These are phyloP conservation scores for Trichoderma cornu-damae DNA, from an alignment of 2,329 filamentous ascomycete species.

Conservation along the genomic window DNA sequence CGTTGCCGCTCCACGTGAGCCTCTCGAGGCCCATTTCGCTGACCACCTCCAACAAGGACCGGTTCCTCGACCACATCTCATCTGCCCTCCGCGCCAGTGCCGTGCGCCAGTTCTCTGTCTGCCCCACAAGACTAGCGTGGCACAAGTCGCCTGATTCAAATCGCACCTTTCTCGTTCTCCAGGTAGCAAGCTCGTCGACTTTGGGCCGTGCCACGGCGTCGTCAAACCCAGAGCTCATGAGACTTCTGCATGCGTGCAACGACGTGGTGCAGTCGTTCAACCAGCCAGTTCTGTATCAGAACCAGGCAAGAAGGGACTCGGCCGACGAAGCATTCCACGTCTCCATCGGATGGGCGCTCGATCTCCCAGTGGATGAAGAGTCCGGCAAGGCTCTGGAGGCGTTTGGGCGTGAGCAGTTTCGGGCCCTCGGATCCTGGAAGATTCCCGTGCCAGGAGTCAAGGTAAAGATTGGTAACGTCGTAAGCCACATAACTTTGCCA, in stretches of 20 bases:
- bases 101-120: conserved; percentile 36
- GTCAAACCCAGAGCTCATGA: conserved; percentile 50
- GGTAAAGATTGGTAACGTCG: conserved; percentile 67
- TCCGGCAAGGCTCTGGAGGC: conserved; percentile 26
- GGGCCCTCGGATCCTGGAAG: conserved; percentile 36
- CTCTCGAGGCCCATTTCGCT: conserved; percentile 78
- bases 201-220: conserved; percentile 26
- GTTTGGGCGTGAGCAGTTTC: conserved; percentile 25
- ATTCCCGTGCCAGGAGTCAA: conserved; percentile 61
- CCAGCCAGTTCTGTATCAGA: conserved; percentile 67
- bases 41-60: conserved; percentile 62
- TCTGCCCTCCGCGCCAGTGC: conserved; percentile 33
- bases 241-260: conserved; percentile 65
- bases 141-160: conserved; percentile 51
- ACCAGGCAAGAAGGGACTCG: conserved; percentile 22
- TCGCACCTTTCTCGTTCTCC: conserved; percentile 81
- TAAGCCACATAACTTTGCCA: conserved; percentile 47
- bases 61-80: conserved; percentile 57
- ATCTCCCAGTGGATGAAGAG: conserved; percentile 43
- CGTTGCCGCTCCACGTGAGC: conserved; percentile 82
- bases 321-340: conserved; percentile 64
- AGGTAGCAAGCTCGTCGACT: conserved; percentile 41
- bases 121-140: conserved; percentile 41
- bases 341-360: conserved; percentile 80
- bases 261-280: conserved; percentile 50